Conservation (phyloP, 2,329 filamentous ascomycete genomes). For the Ploettnerulaceae sp. region DNA sequence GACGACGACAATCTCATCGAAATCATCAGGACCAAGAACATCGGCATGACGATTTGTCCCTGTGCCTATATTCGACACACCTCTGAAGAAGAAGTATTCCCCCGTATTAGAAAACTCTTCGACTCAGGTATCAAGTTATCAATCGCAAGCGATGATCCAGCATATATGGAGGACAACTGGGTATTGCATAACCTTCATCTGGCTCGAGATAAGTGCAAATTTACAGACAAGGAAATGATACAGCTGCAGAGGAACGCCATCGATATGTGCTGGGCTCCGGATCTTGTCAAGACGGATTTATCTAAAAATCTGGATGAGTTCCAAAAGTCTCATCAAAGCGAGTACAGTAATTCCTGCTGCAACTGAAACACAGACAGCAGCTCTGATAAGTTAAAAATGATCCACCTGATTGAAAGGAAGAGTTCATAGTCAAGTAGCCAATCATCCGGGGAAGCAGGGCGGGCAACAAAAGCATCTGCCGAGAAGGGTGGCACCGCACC, state of each 20-base stretch:
- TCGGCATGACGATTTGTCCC: slow-evolving; percentile 67
- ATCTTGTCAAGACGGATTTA: slow-evolving; percentile 34
- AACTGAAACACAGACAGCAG: not conserved
- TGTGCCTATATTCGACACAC: slow-evolving; percentile 58
- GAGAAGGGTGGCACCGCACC: not conserved
- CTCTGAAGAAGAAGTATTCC: slow-evolving; percentile 38
- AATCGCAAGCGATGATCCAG: slow-evolving; percentile 43
- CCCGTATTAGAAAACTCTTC: slow-evolving; percentile 39
- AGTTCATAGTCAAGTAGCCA: not conserved
- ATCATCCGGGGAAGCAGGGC: no score
- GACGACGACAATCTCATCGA: slow-evolving; percentile 52
- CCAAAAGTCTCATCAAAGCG: not conserved
- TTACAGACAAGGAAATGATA: slow-evolving; percentile 41
- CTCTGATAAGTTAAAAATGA: not conserved
- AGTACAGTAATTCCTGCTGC: not conserved
- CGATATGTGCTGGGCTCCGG: slow-evolving; percentile 44
- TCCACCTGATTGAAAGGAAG: not conserved
- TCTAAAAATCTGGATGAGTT: slow-evolving; percentile 13
- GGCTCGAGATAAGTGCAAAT: slow-evolving; percentile 38
- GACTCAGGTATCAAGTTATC: slow-evolving; percentile 40
- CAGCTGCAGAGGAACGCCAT: slow-evolving; percentile 40
- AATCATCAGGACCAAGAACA: slow-evolving; percentile 33
- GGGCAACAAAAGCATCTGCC: not conserved
- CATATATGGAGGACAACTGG: slow-evolving; percentile 47
- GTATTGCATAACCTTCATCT: slow-evolving; percentile 44